A percentile compares a stretch with the other conserved stretches of the same genome.
Evolutionary conservation across 2,329 filamentous ascomycete genomes (phyloP).

Genomic region (Botrytis fragariae): DNA sequence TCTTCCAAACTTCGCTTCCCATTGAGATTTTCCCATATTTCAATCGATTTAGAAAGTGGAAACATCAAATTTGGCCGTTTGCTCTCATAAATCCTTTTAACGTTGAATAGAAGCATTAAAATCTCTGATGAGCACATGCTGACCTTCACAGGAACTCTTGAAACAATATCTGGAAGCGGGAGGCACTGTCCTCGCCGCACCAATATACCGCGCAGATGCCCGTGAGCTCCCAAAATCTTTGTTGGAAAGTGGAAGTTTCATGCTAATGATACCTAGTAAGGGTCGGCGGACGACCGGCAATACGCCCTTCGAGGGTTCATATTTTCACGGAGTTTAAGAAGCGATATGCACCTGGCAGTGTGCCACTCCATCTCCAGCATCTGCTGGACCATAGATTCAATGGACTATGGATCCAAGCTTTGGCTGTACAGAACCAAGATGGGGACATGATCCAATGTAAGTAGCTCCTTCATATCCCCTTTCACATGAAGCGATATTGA

Average conservation of each 20-base stretch:
- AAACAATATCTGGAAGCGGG: conserved; percentile 1
- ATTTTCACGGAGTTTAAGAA: background rate
- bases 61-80: background rate
- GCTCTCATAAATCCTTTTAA: background rate
- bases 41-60: background rate
- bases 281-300: background rate
- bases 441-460: background rate
- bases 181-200: background rate
- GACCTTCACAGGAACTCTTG: background rate
- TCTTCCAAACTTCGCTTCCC: background rate
- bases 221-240: background rate
- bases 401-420: background rate
- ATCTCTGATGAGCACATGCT: background rate
- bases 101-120: background rate
- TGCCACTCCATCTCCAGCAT: background rate
- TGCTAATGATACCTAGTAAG: background rate
- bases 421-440: background rate
- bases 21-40: too few relatives aligned
- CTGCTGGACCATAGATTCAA: background rate
- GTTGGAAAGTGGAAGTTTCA: background rate
- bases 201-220: background rate
- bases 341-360: background rate
- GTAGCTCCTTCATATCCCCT: background rate
- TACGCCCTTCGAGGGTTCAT: conserved; percentile 1
- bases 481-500: background rate